Evolutionary conservation across 2,329 filamentous ascomycete genomes (phyloP), one percentile per base, ranked within the genome.

Genomic region (Coleophoma cylindrospora): DNA sequence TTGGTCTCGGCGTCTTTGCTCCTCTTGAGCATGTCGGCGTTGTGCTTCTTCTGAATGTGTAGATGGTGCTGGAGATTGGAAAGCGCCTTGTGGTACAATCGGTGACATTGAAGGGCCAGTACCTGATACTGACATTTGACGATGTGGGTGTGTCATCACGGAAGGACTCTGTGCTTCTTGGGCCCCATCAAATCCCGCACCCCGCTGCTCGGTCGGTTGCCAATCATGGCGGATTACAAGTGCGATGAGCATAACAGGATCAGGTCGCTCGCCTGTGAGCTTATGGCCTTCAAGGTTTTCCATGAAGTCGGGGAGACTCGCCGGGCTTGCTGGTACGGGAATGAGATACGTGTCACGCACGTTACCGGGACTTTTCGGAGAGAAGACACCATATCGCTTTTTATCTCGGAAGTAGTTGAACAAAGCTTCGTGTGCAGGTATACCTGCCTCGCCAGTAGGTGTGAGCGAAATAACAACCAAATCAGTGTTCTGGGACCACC

Each of bases 271-370:
- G 51, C 81, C 77, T 41, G 91, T 88, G 33, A 96, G 80, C 32
- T 81, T 81, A 65, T 91, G 91, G 59, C 92, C 87, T 55, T 89
- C 85, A n/a, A 97, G 78, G 62, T 95, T 87, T 53, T 90, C 81
- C 67, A 96, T 83, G 61, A 96, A 96, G 54, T 91, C 88, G 0
- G 94, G 92, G 40, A 92, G 80, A 45, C 79, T 80, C 34, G 74
- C 76, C 22, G 81, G 76, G 22, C 89, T 90, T 5, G 84, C 78
- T 33, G 90, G 81, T 4, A 97, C 81, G 0, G 94, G 92, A 10
- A 96, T 86, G 33, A 97, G 79, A 66, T 97, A 97, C 1, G 91
- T 89, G 64, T 97, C 92, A 52, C 91, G 86, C 45, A 96, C 87
- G 53, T 90, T 86, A 17, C 83, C 79, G 32, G 84, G 71, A 1